Conservation (phyloP, 2,329 filamentous ascomycete genomes). For the Xylariaceae sp. region DNA sequence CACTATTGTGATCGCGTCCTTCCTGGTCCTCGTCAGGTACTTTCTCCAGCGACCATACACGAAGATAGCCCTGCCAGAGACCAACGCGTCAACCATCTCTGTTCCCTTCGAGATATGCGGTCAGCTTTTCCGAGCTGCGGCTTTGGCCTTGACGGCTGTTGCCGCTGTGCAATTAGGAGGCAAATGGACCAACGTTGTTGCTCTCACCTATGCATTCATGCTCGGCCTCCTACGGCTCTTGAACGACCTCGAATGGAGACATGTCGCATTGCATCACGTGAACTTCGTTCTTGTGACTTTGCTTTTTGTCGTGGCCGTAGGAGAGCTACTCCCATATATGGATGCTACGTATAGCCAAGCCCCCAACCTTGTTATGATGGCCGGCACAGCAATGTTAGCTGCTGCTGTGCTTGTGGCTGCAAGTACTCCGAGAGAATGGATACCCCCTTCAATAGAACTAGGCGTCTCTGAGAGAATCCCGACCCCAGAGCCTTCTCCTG, state of each 20-base stretch:
- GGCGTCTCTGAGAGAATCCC: conserved; percentile 35
- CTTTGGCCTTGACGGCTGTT: conserved; percentile 37
- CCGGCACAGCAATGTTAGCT: conserved; percentile 34
- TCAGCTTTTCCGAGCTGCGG: conserved; percentile 37
- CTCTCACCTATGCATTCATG: conserved; percentile 38
- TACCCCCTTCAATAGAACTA: conserved; percentile 38
- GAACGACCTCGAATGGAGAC: conserved; percentile 40
- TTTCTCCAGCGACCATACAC: conserved; percentile 32
- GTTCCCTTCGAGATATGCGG: conserved; percentile 40
- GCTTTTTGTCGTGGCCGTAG: conserved; percentile 34
- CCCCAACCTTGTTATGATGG: conserved; percentile 30
- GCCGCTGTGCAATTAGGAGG: conserved; percentile 32
- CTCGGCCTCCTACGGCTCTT: conserved; percentile 41
- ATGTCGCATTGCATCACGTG: conserved; percentile 43
- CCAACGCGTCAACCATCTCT: conserved; percentile 36
- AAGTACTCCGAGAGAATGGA: conserved; percentile 46
- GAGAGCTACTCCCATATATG: conserved; percentile 41
- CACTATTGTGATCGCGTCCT: conserved; percentile 34
- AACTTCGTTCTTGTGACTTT: conserved; percentile 40
- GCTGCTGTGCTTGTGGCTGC: conserved; percentile 38
- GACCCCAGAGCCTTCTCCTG: conserved; percentile 39
- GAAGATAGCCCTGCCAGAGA: conserved; percentile 26
- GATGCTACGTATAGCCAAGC: conserved; percentile 33
- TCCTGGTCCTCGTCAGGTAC: conserved; percentile 33
- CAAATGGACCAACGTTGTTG: conserved; percentile 35